Conservation (phyloP, 2,329 filamentous ascomycete genomes). For the Aspergillus pseudoglaucus region DNA sequence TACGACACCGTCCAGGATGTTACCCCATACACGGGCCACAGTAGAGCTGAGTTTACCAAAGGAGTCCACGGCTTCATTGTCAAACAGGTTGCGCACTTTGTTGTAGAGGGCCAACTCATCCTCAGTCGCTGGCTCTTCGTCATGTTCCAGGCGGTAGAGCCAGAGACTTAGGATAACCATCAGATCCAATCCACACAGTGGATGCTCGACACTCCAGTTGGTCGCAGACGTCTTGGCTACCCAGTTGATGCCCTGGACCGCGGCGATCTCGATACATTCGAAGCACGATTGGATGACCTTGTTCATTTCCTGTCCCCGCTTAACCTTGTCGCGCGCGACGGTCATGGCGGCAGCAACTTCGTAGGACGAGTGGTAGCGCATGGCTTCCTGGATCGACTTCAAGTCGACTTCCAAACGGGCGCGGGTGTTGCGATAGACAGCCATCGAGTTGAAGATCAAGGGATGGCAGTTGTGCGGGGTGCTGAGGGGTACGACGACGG, state of each 20-base stretch:
- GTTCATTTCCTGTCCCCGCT: constrained; percentile 94
- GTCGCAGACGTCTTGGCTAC: constrained; percentile 95
- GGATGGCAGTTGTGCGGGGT: constrained; percentile 95
- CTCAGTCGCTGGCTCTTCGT: constrained; percentile 66
- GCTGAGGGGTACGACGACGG: constrained; percentile 78
- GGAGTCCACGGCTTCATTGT: constrained; percentile 78
- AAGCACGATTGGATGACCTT: constrained; percentile 98
- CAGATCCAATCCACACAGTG: constrained; percentile 89
- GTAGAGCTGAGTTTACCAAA: constrained; percentile 90
- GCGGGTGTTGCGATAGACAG: constrained; percentile 89
- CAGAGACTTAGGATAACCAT: constrained; percentile 97
- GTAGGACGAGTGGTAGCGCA: constrained; percentile 94
- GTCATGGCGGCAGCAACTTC: constrained; percentile 97
- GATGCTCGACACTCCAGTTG: constrained; percentile 98
- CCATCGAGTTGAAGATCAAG: constrained; percentile 95
- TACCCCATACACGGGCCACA: constrained; percentile 91
- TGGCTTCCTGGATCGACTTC: constrained; percentile 89
- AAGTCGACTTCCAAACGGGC: constrained; percentile 90
- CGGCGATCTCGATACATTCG: constrained; percentile 93
- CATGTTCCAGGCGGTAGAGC: constrained; percentile 98
- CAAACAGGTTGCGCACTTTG: constrained; percentile 77
- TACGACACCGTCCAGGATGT: constrained; percentile 96
- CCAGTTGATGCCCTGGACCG: constrained; percentile 91
- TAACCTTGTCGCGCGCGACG: constrained; percentile 84
- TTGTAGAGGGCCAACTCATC: constrained; percentile 39